Evolutionary conservation across 106 monocot species (phyloP), one percentile per base, ranked within the genome.

Genomic region (Acanthochlamys bracteata): DNA sequence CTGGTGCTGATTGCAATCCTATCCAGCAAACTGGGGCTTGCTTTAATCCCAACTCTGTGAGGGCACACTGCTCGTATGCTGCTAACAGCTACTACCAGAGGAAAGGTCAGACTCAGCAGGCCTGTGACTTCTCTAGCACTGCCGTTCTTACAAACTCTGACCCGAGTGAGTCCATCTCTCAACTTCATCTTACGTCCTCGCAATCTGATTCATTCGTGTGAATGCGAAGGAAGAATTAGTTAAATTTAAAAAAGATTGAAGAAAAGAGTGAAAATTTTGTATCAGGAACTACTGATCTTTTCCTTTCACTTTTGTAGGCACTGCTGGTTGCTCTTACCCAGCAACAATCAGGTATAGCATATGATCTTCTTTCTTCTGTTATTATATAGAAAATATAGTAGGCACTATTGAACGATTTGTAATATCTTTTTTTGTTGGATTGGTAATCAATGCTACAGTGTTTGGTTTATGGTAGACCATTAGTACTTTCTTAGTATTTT

Each of bases 41-140:
- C 61, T 89, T 59, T 54, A 65, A 75, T 11, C 84, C 89, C 17
- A 79, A 84, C 74, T 78, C 75, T 22, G 84, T 81, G 26, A 43
- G 26, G 17, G 60, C 76, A 54, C 89, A 84, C 70, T 89, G 89
- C 73, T 89, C 89, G 13, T 89, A 84, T 69, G 89, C 89, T 24
- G 84, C 71, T 55, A 89, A 89, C 42, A 89, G 84, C 79, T 89
- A 79, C 57, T 89, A 65, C 80, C 89, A 89, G 76, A 78, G 45
- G 43, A 78, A 81, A 11, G 71, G 51, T 4, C 78, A 81, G 67
- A 47, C 42, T 10, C 39, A 46, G 10, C 67, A 42, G 11, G 11
- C 84, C 13, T 89, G 89, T 69, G 81, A 82, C 70, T 89, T 89
- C 43, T 4, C 76, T 11, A 84, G 84, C 62, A 63, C 84, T 45